Base-by-base conservation (phyloP, 163 green algal species). In the Scenedesmus sp. region DNA sequence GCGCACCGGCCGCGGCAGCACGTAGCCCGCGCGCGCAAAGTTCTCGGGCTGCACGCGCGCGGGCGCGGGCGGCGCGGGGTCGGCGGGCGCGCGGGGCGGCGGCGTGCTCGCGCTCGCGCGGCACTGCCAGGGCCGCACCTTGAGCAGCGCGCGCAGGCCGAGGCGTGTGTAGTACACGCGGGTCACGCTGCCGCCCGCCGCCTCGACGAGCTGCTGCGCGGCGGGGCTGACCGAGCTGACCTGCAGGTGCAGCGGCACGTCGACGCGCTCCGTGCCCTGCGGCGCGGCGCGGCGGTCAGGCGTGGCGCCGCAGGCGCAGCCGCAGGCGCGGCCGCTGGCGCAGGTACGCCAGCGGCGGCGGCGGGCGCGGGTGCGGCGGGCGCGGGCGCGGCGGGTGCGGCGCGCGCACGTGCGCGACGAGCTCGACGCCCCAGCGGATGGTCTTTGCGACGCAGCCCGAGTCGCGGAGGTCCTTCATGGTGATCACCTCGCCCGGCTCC, bases 91-190 rank as follows among this genome's bases (percentile, higher is more conserved):
- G 15, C 0, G 15, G 1, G 45, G 17, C 45, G 17, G 15, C 14
- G 14, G 45, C 45, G 17, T 54, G 45, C 45, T 17, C 17, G 15
- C 45, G 14, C 45, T 54, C 45, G 33, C 29, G 29, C 24, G 2
- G 34, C 18, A 22, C 4, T 20, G 22, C 28, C 34, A 28, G 9
- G 34, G 17, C 33, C 75, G 60, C 60, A 92, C 88, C 76, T 93
- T 90, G 42, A 95, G 60, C 53, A 95, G 70, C 10, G 89, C 92
- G 0, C 80, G 67, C 66, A 96, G 85, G 0, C 92, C 92, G 28
- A 95, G 81, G 50, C 82, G 73, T 15, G 88, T 93, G 89, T 96
- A 96, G 80, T 95, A 92, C 24, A 95, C 91, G 2, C 75, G 81
- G 11, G 80, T 89, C 14, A 95, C 87, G 22, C 51, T 80, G 47